Conservation (phyloP, 805 yeast species). For the Hanseniaspora singularis region DNA sequence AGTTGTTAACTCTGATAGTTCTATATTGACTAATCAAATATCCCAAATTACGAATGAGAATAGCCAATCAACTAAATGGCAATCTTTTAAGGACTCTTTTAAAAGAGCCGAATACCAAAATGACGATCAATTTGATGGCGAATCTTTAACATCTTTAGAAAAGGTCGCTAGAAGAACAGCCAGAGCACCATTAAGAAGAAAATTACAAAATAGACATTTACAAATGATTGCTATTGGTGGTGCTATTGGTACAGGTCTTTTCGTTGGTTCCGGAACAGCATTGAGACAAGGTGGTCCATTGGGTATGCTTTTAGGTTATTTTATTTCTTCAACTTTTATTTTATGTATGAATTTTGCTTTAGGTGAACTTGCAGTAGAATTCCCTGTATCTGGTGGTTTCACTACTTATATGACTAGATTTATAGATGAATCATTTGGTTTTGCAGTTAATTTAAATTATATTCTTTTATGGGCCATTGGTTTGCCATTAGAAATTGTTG, state of each 20-base stretch:
- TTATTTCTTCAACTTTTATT: constrained; percentile 43
- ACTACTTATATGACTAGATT: constrained; percentile 48
- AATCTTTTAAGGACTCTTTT: constrained; percentile 39
- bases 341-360: constrained; percentile 49
- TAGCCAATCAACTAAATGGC: constrained; percentile 30
- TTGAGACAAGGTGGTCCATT: constrained; percentile 61
- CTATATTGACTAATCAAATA: too few species aligned
- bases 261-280: constrained; percentile 59
- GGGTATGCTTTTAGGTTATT: constrained; percentile 43
- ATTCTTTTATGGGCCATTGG: constrained; percentile 42
- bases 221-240: constrained; percentile 66
- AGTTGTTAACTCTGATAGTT: too few species aligned
- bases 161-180: constrained; percentile 37
- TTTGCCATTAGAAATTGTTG: constrained; percentile 41
- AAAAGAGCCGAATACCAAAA: constrained; percentile 30
- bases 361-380: constrained; percentile 49
- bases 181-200: constrained; percentile 44
- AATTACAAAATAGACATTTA: constrained; percentile 42
- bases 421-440: constrained; percentile 50
- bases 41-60: too few species aligned
- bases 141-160: constrained; percentile 32
- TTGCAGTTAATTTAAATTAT: constrained; percentile 50
- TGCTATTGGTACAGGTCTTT: constrained; percentile 63
- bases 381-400: constrained; percentile 55
- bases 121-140: constrained; percentile 27